Percentiles rank a stretch among this genome's conserved stretches.
Evolutionary conservation across 78 protist genomes (phyloP).

Genomic region (Dictyostelium purpureum): DNA sequence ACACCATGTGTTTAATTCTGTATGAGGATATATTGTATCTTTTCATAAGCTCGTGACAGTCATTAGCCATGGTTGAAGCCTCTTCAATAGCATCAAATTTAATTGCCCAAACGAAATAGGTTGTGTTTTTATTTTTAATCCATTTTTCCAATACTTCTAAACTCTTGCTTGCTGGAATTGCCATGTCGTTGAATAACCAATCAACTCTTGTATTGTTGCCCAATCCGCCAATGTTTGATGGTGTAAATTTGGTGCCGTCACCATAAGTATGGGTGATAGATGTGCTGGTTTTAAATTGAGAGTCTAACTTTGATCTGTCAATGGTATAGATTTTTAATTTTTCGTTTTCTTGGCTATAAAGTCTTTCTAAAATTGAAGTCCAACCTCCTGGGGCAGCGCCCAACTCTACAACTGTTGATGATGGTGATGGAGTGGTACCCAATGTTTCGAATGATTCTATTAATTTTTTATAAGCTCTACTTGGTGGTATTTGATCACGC

Average conservation of each 20-base stretch:
- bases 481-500: slow-evolving; percentile 20
- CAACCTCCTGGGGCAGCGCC: slow-evolving; percentile 77
- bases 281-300: background rate
- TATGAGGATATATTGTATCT: background rate
- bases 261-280: background rate
- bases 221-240: background rate
- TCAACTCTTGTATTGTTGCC: background rate
- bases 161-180: slow-evolving; percentile 35
- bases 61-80: background rate
- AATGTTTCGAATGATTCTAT: background rate
- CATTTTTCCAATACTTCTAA: slow-evolving; percentile 34
- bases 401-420: slow-evolving; percentile 6
- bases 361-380: slow-evolving; percentile 7
- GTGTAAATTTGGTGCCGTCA: slow-evolving; percentile 20
- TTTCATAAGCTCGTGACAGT: background rate
- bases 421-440: slow-evolving; percentile 4
- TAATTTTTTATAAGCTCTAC: slow-evolving; percentile 62
- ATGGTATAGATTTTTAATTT: background rate
- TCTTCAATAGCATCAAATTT: slow-evolving; percentile 14
- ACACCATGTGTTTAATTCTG: slow-evolving; percentile 6
- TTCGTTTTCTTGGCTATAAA: background rate
- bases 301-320: slow-evolving; percentile 1
- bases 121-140: background rate
- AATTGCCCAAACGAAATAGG: slow-evolving; percentile 46
- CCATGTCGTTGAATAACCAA: slow-evolving; percentile 69